These are phyloP conservation scores for Ogataea populi-albae DNA, from an alignment of 805 yeast genomes.

Conservation along the genomic window DNA sequence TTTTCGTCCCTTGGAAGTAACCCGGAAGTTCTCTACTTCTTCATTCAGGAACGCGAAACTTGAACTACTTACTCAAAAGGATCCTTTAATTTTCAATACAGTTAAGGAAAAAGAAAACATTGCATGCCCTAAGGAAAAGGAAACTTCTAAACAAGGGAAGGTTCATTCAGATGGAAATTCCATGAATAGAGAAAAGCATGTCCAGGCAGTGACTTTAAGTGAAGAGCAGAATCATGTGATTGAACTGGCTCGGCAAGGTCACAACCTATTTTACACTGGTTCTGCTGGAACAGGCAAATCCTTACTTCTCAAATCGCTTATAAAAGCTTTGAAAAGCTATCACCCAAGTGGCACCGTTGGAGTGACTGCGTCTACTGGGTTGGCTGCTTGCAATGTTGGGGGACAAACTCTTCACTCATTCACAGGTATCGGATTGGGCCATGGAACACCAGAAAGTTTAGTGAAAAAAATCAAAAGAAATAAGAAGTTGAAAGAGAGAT, in stretches of 20 bases:
- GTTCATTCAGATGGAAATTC: neutral
- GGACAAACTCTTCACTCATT: slow-evolving; percentile 76
- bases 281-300: slow-evolving; percentile 99
- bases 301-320: slow-evolving; percentile 65
- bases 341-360: slow-evolving; percentile 55
- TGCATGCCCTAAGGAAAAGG: neutral
- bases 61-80: slow-evolving; percentile 23
- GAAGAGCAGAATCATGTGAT: slow-evolving; percentile 67
- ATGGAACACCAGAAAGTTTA: slow-evolving; percentile 45
- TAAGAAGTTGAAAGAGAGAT: slow-evolving; percentile 46
- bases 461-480: slow-evolving; percentile 53
- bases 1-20: slow-evolving; percentile 5
- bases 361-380: slow-evolving; percentile 81
- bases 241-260: slow-evolving; percentile 57
- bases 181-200: slow-evolving; percentile 11
- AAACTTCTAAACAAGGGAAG: neutral
- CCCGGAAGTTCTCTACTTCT: slow-evolving; percentile 12
- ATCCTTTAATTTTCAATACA: slow-evolving; percentile 4
- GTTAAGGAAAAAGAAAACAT: slow-evolving; percentile 1
- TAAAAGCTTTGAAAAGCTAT: slow-evolving; percentile 46
- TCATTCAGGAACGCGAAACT: slow-evolving; percentile 12
- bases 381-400: slow-evolving; percentile 80
- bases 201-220: slow-evolving; percentile 37
- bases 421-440: slow-evolving; percentile 75
- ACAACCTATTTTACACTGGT: slow-evolving; percentile 86